Evolutionary conservation across 306 rosid species (phyloP).

Genomic region (Carpinus fangiana): DNA sequence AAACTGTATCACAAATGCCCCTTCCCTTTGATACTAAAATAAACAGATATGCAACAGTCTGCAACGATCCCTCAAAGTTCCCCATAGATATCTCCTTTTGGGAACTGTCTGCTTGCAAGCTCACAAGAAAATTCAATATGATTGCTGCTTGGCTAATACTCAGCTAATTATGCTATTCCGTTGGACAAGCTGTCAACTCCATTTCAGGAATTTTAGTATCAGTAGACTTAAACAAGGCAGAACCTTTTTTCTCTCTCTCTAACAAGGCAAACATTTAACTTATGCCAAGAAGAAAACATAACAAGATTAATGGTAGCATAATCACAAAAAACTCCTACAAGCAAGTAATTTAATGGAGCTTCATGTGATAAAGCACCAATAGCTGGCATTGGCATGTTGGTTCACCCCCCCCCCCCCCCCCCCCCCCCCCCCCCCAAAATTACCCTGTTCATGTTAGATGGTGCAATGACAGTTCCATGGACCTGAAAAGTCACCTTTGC

Average conservation of each 20-base stretch:
- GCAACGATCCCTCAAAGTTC: neutral
- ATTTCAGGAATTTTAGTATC: neutral
- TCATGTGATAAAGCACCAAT: neutral
- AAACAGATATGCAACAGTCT: neutral
- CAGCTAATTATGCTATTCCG: neutral
- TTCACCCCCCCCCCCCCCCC: too few relatives aligned
- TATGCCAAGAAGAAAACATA: neutral
- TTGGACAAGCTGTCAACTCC: conserved; percentile 1
- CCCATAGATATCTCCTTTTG: neutral
- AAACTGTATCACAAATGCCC: neutral
- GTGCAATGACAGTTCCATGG: neutral
- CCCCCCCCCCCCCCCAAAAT: too few relatives aligned
- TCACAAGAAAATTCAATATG: neutral
- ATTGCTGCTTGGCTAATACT: neutral
- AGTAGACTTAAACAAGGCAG: neutral
- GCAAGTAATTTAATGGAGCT: neutral
- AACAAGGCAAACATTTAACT: neutral
- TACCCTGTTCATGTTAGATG: neutral
- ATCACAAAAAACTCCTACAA: neutral
- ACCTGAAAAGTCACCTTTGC: conserved; percentile 36
- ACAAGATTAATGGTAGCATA: neutral
- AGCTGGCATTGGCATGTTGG: neutral
- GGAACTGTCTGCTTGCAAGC: neutral
- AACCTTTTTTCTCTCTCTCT: neutral
- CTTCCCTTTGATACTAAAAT: neutral